phyloP scores from a whole-genome alignment of 495 filamentous ascomycete genomes.

The Trichoderma erinaceum region DNA sequence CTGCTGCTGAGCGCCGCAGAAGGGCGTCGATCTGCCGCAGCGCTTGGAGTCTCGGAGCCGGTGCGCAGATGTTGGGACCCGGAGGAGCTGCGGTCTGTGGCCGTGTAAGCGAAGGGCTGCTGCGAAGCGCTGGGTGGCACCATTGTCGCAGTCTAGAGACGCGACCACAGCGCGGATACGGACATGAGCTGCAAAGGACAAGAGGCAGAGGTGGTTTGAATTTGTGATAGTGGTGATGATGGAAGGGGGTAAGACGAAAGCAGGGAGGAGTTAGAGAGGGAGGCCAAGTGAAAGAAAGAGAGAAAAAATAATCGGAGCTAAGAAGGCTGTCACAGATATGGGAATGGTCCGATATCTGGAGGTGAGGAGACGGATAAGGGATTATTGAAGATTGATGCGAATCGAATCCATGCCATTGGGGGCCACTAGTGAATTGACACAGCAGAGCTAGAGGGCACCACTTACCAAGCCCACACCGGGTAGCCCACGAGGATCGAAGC shows the following conservation, averaged over 20 bases:
- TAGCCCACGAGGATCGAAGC: background rate
- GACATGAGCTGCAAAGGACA: background rate
- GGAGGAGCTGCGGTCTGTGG: conserved; percentile 12
- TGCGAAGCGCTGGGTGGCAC: background rate
- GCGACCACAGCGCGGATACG: background rate
- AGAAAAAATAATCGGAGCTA: background rate
- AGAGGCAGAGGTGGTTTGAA: background rate
- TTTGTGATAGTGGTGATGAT: background rate
- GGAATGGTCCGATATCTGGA: background rate
- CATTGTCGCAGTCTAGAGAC: conserved; percentile 8
- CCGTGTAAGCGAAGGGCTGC: conserved; percentile 4
- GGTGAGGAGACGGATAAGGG: conserved; percentile 9
- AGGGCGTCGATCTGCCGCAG: conserved; percentile 1
- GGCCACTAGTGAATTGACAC: background rate
- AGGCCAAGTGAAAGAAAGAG: background rate
- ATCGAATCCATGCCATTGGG: conserved; percentile 1
- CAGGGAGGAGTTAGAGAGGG: background rate
- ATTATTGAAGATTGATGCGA: background rate
- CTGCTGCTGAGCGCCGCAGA: background rate
- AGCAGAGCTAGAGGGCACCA: background rate
- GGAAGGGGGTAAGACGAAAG: background rate
- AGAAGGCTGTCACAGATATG: background rate
- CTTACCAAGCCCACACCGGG: conserved; percentile 13
- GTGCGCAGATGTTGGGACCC: background rate
- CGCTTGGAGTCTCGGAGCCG: conserved; percentile 8